A percentile compares a stretch with the other conserved stretches of the same genome.
These are phyloP conservation scores for Citrullus colocynthis DNA, from an alignment of 306 rosid species.

Conservation along the genomic window DNA sequence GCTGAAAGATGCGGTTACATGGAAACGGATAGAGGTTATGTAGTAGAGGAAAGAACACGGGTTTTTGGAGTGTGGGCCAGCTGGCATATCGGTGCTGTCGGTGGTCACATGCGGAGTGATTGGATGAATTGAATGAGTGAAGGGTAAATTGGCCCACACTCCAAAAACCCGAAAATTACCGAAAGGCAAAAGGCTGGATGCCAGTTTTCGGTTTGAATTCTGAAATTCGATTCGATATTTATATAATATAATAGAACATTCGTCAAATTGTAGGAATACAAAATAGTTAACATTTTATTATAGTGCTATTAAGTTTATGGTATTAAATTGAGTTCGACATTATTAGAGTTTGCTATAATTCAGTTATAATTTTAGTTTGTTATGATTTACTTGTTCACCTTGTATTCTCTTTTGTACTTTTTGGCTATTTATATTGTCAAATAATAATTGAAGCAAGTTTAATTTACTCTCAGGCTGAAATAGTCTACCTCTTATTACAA, in stretches of 20 bases:
- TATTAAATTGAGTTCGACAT: too few relatives aligned
- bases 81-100: conserved; percentile 5
- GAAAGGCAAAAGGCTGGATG: background rate
- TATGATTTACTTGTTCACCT: too few relatives aligned
- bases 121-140: background rate
- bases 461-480: too few relatives aligned
- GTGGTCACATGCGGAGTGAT: background rate
- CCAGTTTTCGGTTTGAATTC: background rate
- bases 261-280: background rate
- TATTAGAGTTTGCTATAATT: too few relatives aligned
- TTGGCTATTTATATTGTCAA: too few relatives aligned
- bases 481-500: too few relatives aligned
- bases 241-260: background rate
- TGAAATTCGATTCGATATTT: background rate
- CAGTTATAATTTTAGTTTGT: too few relatives aligned
- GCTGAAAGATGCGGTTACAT: background rate
- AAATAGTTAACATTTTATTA: background rate
- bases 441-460: too few relatives aligned
- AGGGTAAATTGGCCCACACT: conserved; percentile 5
- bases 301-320: background rate
- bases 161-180: too few relatives aligned
- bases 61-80: background rate
- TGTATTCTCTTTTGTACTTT: too few relatives aligned
- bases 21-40: background rate
- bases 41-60: background rate